These are phyloP conservation scores for Esteya vermicola DNA, from an alignment of 2,329 filamentous ascomycete genomes.

Conservation along the genomic window DNA sequence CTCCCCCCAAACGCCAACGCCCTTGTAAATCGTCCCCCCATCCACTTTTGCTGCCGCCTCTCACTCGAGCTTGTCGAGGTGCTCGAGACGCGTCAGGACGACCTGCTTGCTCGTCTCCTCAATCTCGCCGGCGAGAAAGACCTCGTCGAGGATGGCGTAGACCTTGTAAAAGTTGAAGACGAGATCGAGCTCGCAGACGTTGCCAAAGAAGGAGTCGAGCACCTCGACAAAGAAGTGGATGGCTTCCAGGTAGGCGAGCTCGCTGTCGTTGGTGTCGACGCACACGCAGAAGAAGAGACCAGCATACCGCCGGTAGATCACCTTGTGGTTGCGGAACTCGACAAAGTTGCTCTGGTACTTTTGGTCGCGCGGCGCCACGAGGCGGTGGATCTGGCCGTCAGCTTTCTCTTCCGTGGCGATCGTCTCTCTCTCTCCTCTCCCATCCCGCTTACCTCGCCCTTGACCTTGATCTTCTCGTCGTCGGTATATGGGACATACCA, in stretches of 20 bases:
- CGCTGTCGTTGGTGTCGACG: slow-evolving; percentile 97
- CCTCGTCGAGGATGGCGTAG: slow-evolving; percentile 96
- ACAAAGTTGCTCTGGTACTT: slow-evolving; percentile 99
- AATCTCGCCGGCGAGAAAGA: slow-evolving; percentile 94
- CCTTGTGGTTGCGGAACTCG: slow-evolving; percentile 87
- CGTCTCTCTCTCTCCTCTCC: background rate
- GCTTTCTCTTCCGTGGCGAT: background rate
- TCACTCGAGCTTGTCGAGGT: slow-evolving; percentile 88
- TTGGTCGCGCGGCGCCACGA: slow-evolving; percentile 93
- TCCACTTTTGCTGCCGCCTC: slow-evolving; percentile 13
- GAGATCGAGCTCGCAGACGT: slow-evolving; percentile 94
- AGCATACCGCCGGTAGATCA: slow-evolving; percentile 94
- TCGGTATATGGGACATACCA: slow-evolving; percentile 99
- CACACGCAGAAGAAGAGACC: slow-evolving; percentile 99
- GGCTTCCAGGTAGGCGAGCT: slow-evolving; percentile 89
- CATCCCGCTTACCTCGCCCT: slow-evolving; percentile 59
- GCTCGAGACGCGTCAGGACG: slow-evolving; percentile 82
- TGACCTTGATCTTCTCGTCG: slow-evolving; percentile 97
- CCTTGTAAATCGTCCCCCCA: background rate
- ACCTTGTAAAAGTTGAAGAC: slow-evolving; percentile 76
- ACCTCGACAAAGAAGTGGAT: slow-evolving; percentile 99
- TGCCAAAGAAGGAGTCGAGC: slow-evolving; percentile 95
- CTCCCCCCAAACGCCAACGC: background rate
- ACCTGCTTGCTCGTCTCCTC: slow-evolving; percentile 99
- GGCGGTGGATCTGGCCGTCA: slow-evolving; percentile 63